These are phyloP conservation scores for Suillus clintonianus DNA, from an alignment of 768 basidiomycete species.

Conservation along the genomic window DNA sequence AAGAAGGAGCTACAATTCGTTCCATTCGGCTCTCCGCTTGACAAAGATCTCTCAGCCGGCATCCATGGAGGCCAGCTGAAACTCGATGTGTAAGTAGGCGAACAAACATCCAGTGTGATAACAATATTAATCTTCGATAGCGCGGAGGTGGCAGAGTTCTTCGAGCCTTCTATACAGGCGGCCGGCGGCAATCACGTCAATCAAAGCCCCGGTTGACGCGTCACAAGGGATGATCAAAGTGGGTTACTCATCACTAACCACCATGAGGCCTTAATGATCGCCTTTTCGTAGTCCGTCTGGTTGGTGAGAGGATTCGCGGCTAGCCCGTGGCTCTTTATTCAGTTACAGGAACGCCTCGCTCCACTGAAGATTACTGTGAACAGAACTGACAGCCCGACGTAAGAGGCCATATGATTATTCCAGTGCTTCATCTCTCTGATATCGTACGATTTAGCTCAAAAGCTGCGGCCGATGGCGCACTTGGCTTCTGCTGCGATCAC, in stretches of 20 bases:
- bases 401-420: conserved; percentile 21
- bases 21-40: no score
- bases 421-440: conserved; percentile 8
- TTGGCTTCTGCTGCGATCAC: conserved; percentile 84
- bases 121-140: conserved; percentile 19
- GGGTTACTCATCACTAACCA: conserved; percentile 6
- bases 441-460: conserved; percentile 58
- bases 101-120: conserved; percentile 23
- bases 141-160: conserved; percentile 64
- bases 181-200: conserved; percentile 68
- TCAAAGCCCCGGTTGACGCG: conserved; percentile 69
- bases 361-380: conserved; percentile 61
- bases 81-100: no score
- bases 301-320: conserved; percentile 84
- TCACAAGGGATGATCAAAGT: conserved; percentile 71
- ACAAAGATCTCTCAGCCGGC: no score
- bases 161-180: conserved; percentile 78
- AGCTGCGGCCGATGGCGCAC: conserved; percentile 81
- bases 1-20: no score
- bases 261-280: conserved; percentile 7
- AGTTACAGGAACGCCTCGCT: conserved; percentile 68
- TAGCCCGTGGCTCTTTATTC: conserved; percentile 76
- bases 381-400: conserved; percentile 82
- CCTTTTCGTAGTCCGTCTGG: conserved; percentile 64
- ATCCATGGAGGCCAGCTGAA: no score